Conservation (phyloP, 2,329 filamentous ascomycete species). For the Claviceps paspali region DNA sequence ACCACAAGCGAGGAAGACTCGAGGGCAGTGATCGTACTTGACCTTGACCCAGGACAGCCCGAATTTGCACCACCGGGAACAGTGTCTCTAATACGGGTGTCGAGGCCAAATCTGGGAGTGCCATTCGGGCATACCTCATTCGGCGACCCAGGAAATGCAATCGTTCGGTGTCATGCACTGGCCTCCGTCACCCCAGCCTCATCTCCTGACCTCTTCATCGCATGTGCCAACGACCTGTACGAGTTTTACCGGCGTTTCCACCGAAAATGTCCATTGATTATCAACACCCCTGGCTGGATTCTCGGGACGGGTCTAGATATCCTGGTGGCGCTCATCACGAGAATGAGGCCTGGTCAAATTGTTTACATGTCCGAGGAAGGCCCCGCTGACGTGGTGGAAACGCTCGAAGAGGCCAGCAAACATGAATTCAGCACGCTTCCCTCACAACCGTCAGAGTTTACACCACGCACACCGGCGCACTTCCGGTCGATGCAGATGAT, state of each 20-base stretch:
- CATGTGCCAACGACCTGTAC: slow-evolving; percentile 48
- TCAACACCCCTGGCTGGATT: slow-evolving; percentile 65
- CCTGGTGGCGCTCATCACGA: slow-evolving; percentile 39
- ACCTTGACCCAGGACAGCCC: slow-evolving; percentile 64
- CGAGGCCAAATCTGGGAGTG: slow-evolving; percentile 46
- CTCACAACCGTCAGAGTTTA: slow-evolving; percentile 41
- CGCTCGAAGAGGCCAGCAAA: slow-evolving; percentile 29
- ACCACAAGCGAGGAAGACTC: slow-evolving; percentile 20
- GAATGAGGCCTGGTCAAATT: slow-evolving; percentile 42
- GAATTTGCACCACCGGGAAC: slow-evolving; percentile 59
- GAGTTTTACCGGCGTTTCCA: slow-evolving; percentile 35
- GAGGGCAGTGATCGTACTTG: slow-evolving; percentile 34
- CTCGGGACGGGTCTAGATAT: slow-evolving; percentile 54
- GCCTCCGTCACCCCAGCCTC: slow-evolving; percentile 49
- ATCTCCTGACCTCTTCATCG: slow-evolving; percentile 50
- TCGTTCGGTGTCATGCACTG: slow-evolving; percentile 50
- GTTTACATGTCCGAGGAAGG: slow-evolving; percentile 56
- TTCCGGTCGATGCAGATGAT: slow-evolving; percentile 62
- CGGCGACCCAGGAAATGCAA: slow-evolving; percentile 16
- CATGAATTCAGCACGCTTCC: slow-evolving; percentile 36
- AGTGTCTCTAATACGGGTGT: slow-evolving; percentile 49
- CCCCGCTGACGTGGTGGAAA: slow-evolving; percentile 39
- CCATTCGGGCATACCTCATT: slow-evolving; percentile 46
- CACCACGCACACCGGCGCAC: slow-evolving; percentile 46
- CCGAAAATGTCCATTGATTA: slow-evolving; percentile 39